Percentiles rank a stretch among this genome's conserved stretches.
These are phyloP conservation scores for Choricystis sp. DNA, from an alignment of 139 green algal genomes.

Conservation along the genomic window DNA sequence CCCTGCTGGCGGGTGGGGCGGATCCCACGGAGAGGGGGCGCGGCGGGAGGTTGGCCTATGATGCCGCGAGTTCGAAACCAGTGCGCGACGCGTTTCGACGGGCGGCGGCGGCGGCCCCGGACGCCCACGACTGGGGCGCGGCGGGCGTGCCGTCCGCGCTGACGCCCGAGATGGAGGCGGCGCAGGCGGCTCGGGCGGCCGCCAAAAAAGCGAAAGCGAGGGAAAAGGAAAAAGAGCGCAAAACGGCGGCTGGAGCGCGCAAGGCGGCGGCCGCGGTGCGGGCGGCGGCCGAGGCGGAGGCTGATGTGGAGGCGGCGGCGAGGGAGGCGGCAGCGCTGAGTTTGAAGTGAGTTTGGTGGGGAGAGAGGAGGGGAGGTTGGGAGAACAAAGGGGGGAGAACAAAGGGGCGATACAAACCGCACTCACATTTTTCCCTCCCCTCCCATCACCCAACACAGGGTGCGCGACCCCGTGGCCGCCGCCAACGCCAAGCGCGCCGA, in stretches of 20 bases:
- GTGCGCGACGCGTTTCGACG: slow-evolving; percentile 52
- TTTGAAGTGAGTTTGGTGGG: slow-evolving; percentile 1
- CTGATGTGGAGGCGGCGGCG: slow-evolving; percentile 35
- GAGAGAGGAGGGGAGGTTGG: too few relatives aligned
- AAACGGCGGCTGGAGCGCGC: slow-evolving; percentile 14
- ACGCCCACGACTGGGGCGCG: slow-evolving; percentile 24
- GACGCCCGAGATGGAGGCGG: slow-evolving; percentile 46
- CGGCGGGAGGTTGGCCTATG: slow-evolving; percentile 41
- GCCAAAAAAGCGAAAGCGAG: slow-evolving; percentile 47
- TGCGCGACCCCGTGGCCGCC: too few relatives aligned
- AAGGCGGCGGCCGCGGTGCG: slow-evolving; percentile 16
- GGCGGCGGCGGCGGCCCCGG: slow-evolving; percentile 3
- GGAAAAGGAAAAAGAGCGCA: slow-evolving; percentile 34
- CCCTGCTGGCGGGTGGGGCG: slow-evolving; percentile 27
- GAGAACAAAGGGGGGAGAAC: too few relatives aligned
- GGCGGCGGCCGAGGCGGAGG: slow-evolving; percentile 23
- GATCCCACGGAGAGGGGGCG: slow-evolving; percentile 24
- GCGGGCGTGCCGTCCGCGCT: slow-evolving; percentile 44
- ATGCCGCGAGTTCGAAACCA: slow-evolving; percentile 35
- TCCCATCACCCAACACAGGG: too few relatives aligned
- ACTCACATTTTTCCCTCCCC: too few relatives aligned
- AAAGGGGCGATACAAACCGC: too few relatives aligned
- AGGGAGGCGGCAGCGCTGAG: slow-evolving; percentile 30
- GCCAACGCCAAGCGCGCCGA: too few relatives aligned
- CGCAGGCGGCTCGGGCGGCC: slow-evolving; percentile 35